A percentile compares a stretch with the other conserved stretches of the same genome.
These are phyloP conservation scores for Ceratobasidium sp. DNA, from an alignment of 1,284 basidiomycete species.

Conservation along the genomic window DNA sequence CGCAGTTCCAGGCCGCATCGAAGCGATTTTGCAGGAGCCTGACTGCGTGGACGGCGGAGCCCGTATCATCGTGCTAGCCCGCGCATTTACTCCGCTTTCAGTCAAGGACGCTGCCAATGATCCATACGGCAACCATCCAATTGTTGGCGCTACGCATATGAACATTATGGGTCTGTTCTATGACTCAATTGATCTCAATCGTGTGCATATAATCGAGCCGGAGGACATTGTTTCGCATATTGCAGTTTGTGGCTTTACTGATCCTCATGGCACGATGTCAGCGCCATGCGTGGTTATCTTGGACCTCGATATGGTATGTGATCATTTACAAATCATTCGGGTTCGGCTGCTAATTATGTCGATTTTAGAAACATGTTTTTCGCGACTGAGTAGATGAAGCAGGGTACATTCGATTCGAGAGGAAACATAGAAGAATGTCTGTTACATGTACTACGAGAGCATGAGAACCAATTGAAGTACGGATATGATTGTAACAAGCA, in stretches of 20 bases:
- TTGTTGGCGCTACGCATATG: not conserved
- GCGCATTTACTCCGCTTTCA: not conserved
- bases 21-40: conserved; percentile 1
- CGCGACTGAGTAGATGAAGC: not conserved
- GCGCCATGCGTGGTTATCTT: not conserved
- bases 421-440: no score
- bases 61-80: not conserved
- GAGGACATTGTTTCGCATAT: conserved; percentile 4
- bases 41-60: not conserved
- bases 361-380: not conserved
- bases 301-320: conserved; percentile 9
- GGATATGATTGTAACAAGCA: no score
- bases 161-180: not conserved
- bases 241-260: not conserved
- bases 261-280: not conserved
- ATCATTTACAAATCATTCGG: not conserved
- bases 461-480: no score
- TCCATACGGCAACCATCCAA: not conserved
- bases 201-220: conserved; percentile 3
- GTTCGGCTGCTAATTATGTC: no score
- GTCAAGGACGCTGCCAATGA: not conserved
- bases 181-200: not conserved
- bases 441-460: no score
- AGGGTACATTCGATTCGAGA: no score
- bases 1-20: not conserved